Percentiles rank a stretch among this genome's conserved stretches.
phyloP scores from a whole-genome alignment of 2,329 filamentous ascomycete species.

The Catunica adiposa region DNA sequence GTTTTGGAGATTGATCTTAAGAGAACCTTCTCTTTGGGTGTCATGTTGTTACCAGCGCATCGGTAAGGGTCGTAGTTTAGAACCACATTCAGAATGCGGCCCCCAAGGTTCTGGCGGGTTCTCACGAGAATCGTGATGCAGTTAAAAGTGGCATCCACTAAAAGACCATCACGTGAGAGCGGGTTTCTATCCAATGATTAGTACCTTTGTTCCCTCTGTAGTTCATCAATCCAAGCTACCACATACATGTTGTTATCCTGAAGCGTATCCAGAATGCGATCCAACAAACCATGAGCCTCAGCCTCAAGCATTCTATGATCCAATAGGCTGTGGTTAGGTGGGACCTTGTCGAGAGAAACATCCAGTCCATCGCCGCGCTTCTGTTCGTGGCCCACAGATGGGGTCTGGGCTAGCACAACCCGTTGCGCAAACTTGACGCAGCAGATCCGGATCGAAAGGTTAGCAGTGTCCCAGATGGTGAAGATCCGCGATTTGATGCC shows the following conservation, averaged over 20 bases:
- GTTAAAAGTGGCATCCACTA: conserved; percentile 86
- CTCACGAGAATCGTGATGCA: conserved; percentile 70
- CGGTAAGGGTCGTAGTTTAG: conserved; percentile 86
- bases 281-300: conserved; percentile 77
- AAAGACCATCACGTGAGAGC: conserved; percentile 54
- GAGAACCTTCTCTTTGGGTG: conserved; percentile 62
- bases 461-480: conserved; percentile 68
- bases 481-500: conserved; percentile 81
- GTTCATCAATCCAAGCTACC: background rate
- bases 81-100: conserved; percentile 70
- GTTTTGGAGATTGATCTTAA: conserved; percentile 93
- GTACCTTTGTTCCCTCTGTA: background rate
- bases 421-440: conserved; percentile 96
- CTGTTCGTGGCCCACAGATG: conserved; percentile 64
- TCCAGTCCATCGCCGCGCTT: conserved; percentile 46
- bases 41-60: conserved; percentile 54
- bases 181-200: conserved; percentile 13
- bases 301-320: conserved; percentile 72
- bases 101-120: conserved; percentile 61
- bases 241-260: conserved; percentile 46
- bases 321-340: conserved; percentile 65
- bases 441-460: conserved; percentile 66
- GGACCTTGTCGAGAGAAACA: conserved; percentile 72
- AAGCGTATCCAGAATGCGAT: conserved; percentile 69
- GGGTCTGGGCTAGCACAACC: conserved; percentile 80